Evolutionary conservation across 176 grass and related monocot genomes (phyloP), one percentile per base, ranked within the genome.

Genomic region (Chrysopogon serrulatus): DNA sequence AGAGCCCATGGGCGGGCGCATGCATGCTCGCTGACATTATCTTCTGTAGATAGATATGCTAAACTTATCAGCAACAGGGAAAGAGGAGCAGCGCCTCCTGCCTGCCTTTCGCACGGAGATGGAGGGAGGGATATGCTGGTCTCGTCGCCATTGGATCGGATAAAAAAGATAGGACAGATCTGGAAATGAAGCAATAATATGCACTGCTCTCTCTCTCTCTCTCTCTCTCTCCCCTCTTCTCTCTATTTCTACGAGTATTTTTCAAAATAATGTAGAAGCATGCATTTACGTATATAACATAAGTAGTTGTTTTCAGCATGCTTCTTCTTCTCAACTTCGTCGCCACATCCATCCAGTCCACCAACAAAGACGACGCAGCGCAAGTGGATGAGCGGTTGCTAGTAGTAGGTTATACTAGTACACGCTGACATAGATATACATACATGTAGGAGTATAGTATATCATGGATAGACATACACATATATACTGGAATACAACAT

Each of bases 31-130:
- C 79, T 71, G 79, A 83, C 79, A 83, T 19, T 24, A 57, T 64
- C 81, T 33, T 57, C 77, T 85, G 82, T 76, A 69, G 80, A 77
- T 76, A 34, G 76, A 82, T 65, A 86, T 78, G 73, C 67, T 82
- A 83, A 78, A 79, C 84, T 86, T 74, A 86, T 79, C 73, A 76
- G 62, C 73, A 82, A 56, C 65, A 86, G 83, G 21, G 24, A 28
- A 33, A 14, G 39, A 35, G 21, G 36, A 68, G 54, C 34, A 71
- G 74, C 10, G 71, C 12, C 17, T 23, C 57, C 40, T 70, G n/a
- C n/a, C n/a, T n/a, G 6, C 19, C 73, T 78, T 68, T 57, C 2
- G 12, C 32, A 14, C 24, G 57, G 24, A 13, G 24, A 1, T 26
- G 59, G 26, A 73, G n/a, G n/a, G 35, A 18, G 61, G 31, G 70